Base-by-base conservation (phyloP, 2,329 filamentous ascomycete genomes). In the Penicillium hesseltinei region DNA sequence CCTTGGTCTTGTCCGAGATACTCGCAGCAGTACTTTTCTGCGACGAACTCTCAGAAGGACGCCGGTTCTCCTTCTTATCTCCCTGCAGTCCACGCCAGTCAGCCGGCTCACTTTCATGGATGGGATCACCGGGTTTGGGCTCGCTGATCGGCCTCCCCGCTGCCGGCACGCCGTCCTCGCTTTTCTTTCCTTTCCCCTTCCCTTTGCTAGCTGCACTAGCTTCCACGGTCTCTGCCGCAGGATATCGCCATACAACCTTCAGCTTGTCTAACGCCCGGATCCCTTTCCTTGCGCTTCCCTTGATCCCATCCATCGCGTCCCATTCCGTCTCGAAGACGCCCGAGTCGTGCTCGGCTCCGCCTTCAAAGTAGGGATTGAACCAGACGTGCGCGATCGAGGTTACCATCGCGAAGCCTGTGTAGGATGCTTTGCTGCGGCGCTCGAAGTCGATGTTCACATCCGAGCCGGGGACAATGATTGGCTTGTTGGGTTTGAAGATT, bases 281-380 rank as follows among this genome's bases (percentile, higher is more conserved):
- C 0, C 94, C 94, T 72, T 96, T 96, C 33, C 87, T 83, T 23
- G 82, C 86, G 5, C 89, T 92, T 0, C 94, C 94, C 73, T 97
- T 97, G 73, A 99, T 92, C 3, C 94, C 94, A 66, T 99, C 94
- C 85, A 99, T 90, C 21, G 81, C 82, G 19, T 89, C 86, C 86
- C 87, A 91, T n/a, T 84, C 82, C 27, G 86, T 85, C 60, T 87
- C 84, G 69, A 89, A 90, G 7, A 89, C 80, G 10, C 88, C 93
- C 10, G 83, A 89, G 43, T 87, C 82, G 48, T 89, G 82, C 0
- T 90, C 81, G 17, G 80, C 77, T 25, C 89, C 90, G 44, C 92
- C 92, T 76, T 97, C 94, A 67, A 97, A 97, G 75, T 87, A 97
- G 2, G 87, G 81, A 69, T 99, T 99, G 80, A 97, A 96, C 94